A percentile compares a stretch with the other conserved stretches of the same genome.
Evolutionary conservation across 805 yeast genomes (phyloP).

Genomic region (Pichia cabralensis): DNA sequence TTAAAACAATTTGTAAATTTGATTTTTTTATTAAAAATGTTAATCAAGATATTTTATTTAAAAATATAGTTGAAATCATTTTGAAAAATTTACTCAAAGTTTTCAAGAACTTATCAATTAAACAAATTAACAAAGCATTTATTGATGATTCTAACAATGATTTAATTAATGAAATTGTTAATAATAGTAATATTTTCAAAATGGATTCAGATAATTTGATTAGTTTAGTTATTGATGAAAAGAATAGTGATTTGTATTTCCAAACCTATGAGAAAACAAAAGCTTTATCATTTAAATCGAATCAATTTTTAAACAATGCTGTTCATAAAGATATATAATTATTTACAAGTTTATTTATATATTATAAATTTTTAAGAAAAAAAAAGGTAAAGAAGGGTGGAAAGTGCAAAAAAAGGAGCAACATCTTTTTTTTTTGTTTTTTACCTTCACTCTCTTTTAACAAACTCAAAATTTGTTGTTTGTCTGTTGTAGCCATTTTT

Average conservation of each 20-base stretch:
- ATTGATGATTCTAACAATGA: constrained; percentile 6
- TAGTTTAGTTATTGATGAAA: constrained; percentile 38
- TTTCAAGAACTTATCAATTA: constrained; percentile 16
- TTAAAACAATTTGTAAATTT: constrained; percentile 36
- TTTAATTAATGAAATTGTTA: constrained; percentile 20
- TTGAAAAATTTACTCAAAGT: constrained; percentile 20
- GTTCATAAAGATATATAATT: constrained; percentile 14
- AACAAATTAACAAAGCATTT: constrained; percentile 13
- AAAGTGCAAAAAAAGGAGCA: no score
- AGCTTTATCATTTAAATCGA: constrained; percentile 49
- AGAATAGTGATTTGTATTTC: constrained; percentile 49
- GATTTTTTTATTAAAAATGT: constrained; percentile 51
- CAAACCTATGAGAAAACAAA: constrained; percentile 62
- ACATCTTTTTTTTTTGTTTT: no score
- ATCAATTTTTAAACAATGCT: constrained; percentile 43
- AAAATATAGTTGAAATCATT: constrained; percentile 16
- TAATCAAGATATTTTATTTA: constrained; percentile 16
- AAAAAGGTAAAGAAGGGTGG: no score
- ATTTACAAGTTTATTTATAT: neutral
- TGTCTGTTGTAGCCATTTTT: constrained; percentile 24
- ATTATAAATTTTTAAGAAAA: neutral
- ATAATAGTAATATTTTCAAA: constrained; percentile 4
- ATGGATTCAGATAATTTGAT: constrained; percentile 27
- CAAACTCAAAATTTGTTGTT: constrained; percentile 21
- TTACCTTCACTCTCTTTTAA: constrained; percentile 20